A percentile compares a stretch with the other conserved stretches of the same genome.
These are phyloP conservation scores for Halocafeteria seosinensis DNA, from an alignment of 108 stramenopile species.

Conservation along the genomic window DNA sequence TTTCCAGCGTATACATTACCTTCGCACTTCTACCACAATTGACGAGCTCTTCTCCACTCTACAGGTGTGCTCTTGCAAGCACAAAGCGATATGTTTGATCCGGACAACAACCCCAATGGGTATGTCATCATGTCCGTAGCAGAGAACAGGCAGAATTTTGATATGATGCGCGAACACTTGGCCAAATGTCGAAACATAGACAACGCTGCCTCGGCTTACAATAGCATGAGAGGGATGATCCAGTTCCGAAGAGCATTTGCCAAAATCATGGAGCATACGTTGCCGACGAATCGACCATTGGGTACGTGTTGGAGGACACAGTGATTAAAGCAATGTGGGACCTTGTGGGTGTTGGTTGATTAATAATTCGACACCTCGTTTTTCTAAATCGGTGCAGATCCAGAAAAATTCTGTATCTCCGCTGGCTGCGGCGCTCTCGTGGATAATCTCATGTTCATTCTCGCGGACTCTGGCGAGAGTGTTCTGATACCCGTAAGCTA, in stretches of 20 bases:
- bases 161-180: neutral
- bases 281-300: neutral
- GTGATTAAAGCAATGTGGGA: neutral
- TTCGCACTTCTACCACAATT: too few species aligned
- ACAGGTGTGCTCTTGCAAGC: too few species aligned
- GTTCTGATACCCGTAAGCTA: too few species aligned
- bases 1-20: too few species aligned
- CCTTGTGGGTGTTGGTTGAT: neutral
- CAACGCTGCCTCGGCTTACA: neutral
- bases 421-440: neutral
- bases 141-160: neutral
- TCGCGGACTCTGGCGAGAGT: neutral
- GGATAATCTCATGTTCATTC: neutral
- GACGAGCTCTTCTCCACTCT: too few species aligned
- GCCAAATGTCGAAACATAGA: neutral
- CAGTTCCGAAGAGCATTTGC: neutral
- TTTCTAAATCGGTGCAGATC: neutral
- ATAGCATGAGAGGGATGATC: neutral
- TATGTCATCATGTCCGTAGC: neutral
- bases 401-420: neutral
- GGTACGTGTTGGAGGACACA: neutral
- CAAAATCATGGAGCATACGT: neutral
- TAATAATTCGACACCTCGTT: neutral
- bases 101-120: neutral
- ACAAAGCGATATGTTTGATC: neutral